Evolutionary conservation across 495 filamentous ascomycete genomes (phyloP), one percentile per base, ranked within the genome.

Genomic region (Lasiosphaeria ovina): DNA sequence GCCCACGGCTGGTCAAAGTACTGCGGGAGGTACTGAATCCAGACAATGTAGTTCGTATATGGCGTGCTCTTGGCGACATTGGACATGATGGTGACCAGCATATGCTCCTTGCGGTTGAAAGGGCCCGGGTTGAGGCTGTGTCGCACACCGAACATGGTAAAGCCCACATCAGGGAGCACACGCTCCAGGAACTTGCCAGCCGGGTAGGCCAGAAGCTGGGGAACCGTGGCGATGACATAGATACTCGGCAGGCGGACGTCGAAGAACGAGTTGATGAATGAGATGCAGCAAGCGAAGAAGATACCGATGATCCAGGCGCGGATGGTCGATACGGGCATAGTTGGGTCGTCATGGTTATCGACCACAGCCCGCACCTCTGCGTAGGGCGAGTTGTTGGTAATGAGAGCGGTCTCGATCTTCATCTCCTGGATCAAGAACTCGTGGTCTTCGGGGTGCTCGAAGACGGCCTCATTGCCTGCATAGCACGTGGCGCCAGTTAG

Each of bases 51-150:
- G 60, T 74, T 73, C 44, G 75, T 77, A 54, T 76, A 77, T 0
- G 74, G 74, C 6, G 59, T 57, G 45, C 65, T 71, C 60, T 68
- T 69, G 33, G 68, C 66, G 5, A 77, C 69, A 33, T 69, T 75
- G 54, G 76, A 67, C 74, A 78, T 77, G 69, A 79, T 76, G 58
- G 76, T 77, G 63, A 81, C 79, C 34, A 83, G 64, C 69, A 79
- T 79, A 63, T 83, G 80, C 55, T 83, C 79, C 59, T 83, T 83
- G 42, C 74, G 72, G 62, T 76, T 80, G 69, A 81, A 83, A 35
- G 72, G 77, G 17, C 78, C 79, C 0, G 80, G 78, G 62, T 83
- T 83, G 4, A 78, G 62, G 57, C 69, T 73, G 47, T 74, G 69
- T 31, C 72, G 64, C 4, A 64, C 64, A 6, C 76, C 76, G 47